These are phyloP conservation scores for Lotmaria passim DNA, from an alignment of 208 protist species.

Conservation along the genomic window DNA sequence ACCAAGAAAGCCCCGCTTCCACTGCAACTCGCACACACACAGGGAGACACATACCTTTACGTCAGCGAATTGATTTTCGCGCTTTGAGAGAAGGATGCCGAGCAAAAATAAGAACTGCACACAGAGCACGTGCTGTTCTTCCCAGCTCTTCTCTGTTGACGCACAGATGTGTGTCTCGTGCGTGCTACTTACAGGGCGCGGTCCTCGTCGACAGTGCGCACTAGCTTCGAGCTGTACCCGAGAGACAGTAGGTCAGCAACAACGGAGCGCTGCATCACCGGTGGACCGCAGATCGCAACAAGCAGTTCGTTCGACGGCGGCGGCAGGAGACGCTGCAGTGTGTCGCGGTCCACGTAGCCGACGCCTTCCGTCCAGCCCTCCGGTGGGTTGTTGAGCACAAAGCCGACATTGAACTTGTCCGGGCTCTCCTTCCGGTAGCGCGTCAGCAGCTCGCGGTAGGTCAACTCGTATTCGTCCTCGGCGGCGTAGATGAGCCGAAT, in stretches of 20 bases:
- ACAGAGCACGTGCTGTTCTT: too few species aligned
- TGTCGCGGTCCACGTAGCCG: constrained; percentile 49
- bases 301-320: constrained; percentile 66
- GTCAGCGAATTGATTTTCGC: too few species aligned
- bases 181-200: constrained; percentile 39
- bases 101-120: too few species aligned
- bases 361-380: constrained; percentile 71
- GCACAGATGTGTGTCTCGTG: too few species aligned
- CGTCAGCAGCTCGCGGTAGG: constrained; percentile 52
- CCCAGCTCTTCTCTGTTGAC: too few species aligned
- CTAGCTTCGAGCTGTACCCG: constrained; percentile 61
- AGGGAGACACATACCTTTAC: too few species aligned
- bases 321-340: constrained; percentile 46
- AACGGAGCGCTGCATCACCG: constrained; percentile 76
- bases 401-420: constrained; percentile 54
- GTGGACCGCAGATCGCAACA: constrained; percentile 82
- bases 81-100: too few species aligned
- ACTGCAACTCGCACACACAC: too few species aligned
- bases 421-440: constrained; percentile 46
- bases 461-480: constrained; percentile 59
- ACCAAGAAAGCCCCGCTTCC: too few species aligned
- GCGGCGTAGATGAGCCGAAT: constrained; percentile 70
- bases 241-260: constrained; percentile 48
- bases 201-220: constrained; percentile 74
- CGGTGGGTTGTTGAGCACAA: constrained; percentile 63